Conservation (phyloP, 331 rosid species). For the Telfairia occidentalis region DNA sequence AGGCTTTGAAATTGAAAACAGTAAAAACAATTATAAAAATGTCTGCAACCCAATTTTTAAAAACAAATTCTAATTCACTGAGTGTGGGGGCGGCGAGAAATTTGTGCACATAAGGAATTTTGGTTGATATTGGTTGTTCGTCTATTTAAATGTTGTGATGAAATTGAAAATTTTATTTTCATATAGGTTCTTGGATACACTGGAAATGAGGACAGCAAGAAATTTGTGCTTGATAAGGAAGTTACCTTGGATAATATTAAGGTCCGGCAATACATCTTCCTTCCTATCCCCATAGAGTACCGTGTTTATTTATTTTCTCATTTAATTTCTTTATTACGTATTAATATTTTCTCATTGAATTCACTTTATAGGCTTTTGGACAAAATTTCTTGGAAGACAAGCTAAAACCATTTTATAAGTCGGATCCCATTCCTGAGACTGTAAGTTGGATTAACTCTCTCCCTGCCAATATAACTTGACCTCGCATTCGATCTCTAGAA, state of each 20-base stretch:
- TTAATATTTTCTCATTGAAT: constrained; percentile 3
- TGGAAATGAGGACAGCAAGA: constrained; percentile 78
- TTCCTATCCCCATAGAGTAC: constrained; percentile 5
- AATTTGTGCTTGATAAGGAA: constrained; percentile 67
- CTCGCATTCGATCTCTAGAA: constrained; percentile 13
- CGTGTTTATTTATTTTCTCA: constrained; percentile 1
- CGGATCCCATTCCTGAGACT: constrained; percentile 82
- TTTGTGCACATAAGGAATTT: neutral
- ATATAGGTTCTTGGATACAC: constrained; percentile 69
- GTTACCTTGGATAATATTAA: constrained; percentile 54
- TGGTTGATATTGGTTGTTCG: neutral
- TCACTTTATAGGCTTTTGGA: constrained; percentile 55
- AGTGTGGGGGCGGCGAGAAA: neutral
- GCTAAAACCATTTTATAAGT: constrained; percentile 78
- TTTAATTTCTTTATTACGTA: neutral
- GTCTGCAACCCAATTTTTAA: neutral
- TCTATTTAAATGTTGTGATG: constrained; percentile 8
- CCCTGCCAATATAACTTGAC: neutral
- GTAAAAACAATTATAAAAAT: neutral
- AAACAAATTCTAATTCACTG: neutral
- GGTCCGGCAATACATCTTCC: constrained; percentile 30
- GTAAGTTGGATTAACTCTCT: constrained; percentile 30
- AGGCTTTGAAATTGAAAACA: neutral
- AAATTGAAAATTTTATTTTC: neutral
- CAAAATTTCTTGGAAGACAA: constrained; percentile 83